phyloP scores from a whole-genome alignment of 768 basidiomycete species.

The Serpula lacrymans region DNA sequence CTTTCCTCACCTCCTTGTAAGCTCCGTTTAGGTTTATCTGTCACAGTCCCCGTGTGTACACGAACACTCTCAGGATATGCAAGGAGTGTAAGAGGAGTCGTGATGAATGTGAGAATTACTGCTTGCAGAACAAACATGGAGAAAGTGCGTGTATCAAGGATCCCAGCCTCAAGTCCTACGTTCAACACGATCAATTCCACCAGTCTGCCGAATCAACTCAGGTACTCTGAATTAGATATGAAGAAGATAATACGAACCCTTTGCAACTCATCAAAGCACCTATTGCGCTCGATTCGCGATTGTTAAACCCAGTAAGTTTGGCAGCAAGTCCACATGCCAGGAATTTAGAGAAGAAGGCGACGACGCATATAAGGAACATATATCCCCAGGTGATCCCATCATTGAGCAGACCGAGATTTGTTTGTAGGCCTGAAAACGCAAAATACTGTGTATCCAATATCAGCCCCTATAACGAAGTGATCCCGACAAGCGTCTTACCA shows the following conservation, averaged over 20 bases:
- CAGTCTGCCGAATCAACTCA: conserved; percentile 39
- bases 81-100: conserved; percentile 75
- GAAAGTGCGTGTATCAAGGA: conserved; percentile 66
- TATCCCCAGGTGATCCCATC: conserved; percentile 73
- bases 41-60: conserved; percentile 22
- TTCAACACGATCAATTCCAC: conserved; percentile 93
- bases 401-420: conserved; percentile 76
- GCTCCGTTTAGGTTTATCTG: conserved; percentile 5
- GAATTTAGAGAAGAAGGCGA: conserved; percentile 83
- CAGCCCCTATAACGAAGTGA: neutral
- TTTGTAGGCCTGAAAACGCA: conserved; percentile 71
- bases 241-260: conserved; percentile 50
- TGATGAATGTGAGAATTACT: conserved; percentile 75
- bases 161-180: conserved; percentile 68
- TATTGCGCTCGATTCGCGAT: conserved; percentile 78
- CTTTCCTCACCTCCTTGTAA: conserved; percentile 11
- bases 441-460: conserved; percentile 56
- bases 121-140: conserved; percentile 88
- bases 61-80: conserved; percentile 74
- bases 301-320: conserved; percentile 57
- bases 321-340: conserved; percentile 62
- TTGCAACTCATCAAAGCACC: conserved; percentile 91
- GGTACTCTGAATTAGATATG: conserved; percentile 1
- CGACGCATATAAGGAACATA: conserved; percentile 64
- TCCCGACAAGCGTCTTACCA: conserved; percentile 43